phyloP scores from a whole-genome alignment of 192 early-diverging fungal species.

The Gamsiella multidivaricata region DNA sequence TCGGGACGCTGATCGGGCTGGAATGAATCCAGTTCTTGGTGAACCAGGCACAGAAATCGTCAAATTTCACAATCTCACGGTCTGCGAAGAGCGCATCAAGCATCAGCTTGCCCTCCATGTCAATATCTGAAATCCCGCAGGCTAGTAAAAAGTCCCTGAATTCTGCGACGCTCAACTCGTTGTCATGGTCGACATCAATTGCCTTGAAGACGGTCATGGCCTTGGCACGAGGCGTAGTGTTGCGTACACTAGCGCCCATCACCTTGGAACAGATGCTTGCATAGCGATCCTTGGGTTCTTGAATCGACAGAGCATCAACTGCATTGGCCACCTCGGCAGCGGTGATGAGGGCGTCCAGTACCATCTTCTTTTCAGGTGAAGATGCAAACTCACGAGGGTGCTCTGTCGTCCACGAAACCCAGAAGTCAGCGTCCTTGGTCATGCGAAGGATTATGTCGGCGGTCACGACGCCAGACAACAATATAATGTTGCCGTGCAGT shows the following conservation, averaged over 20 bases:
- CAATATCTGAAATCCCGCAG: conserved; percentile 21
- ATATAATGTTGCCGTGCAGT: conserved; percentile 29
- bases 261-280: conserved; percentile 29
- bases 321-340: conserved; percentile 35
- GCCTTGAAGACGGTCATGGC: conserved; percentile 34
- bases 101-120: conserved; percentile 27
- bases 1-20: conserved; percentile 22
- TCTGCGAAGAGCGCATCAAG: conserved; percentile 18
- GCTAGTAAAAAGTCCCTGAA: conserved; percentile 32
- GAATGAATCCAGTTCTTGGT: conserved; percentile 51
- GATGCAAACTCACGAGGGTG: conserved; percentile 36
- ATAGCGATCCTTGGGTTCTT: conserved; percentile 29
- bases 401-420: conserved; percentile 47
- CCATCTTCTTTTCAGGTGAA: conserved; percentile 34
- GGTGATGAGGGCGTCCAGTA: conserved; percentile 34
- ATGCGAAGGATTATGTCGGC: conserved; percentile 28
- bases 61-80: conserved; percentile 1
- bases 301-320: neutral
- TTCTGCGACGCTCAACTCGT: conserved; percentile 15
- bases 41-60: conserved; percentile 47
- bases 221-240: conserved; percentile 28
- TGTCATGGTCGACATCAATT: conserved; percentile 31
- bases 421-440: conserved; percentile 7
- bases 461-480: conserved; percentile 17
- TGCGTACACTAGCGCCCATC: conserved; percentile 29